Evolutionary conservation across 345 rosid species (phyloP), one percentile per base, ranked within the genome.

Genomic region (Corchorus olitorius): DNA sequence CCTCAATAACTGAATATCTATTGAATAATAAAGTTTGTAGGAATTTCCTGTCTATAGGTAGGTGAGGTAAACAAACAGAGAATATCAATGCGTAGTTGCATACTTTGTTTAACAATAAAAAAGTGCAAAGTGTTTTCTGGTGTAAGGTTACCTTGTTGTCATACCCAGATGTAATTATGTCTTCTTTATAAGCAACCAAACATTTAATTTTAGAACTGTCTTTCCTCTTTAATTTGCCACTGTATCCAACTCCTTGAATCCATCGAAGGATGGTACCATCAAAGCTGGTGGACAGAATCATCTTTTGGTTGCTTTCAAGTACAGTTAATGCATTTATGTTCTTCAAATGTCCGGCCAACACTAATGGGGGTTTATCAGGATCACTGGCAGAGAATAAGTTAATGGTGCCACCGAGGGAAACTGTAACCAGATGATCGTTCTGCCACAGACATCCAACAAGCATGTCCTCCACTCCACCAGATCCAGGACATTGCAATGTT

Each of bases 381-480:
- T 92, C 88, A 77, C 86, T 84, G 22, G 89, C 89, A 27, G 87
- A 86, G 81, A 68, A 92, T 20, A 90, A 55, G 72, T 81, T 81
- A 50, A 92, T 82, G 74, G 86, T 81, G 20, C 97, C 97, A 15
- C 93, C 88, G 67, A 92, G 94, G 48, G 94, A 89, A 72, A 90
- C 87, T 0, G 84, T 87, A 74, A 92, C 85, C 22, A 90, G 83
- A 85, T 87, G 84, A 80, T 85, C 85, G 72, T 92, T 88, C 84
- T 85, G 92, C 97, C 94, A 92, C 73, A 92, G 91, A 77, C 97
- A 90, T 80, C 93, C 94, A 60, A 90, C 94, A 75, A 92, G 89
- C 93, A 92, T 92, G 78, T 86, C 89, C 62, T 90, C 91, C 48
- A 90, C 86, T 65, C 85, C 91, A 79, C 89, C 89, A 14, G 91